Base-by-base conservation (phyloP, 495 filamentous ascomycete species). In the Aspergillus steynii region DNA sequence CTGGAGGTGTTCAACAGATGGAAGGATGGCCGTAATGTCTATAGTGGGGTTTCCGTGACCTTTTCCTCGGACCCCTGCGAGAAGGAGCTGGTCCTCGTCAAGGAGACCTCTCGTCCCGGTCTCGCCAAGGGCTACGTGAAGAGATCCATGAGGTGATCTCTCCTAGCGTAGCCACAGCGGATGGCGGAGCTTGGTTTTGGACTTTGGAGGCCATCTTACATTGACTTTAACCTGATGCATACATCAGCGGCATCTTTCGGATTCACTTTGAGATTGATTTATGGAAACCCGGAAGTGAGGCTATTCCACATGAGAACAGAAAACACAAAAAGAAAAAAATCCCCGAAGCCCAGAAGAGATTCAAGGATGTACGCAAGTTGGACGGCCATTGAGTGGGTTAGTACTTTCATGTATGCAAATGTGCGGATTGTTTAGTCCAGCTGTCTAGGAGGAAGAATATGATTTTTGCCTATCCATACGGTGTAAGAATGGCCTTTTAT, bases 1-100 rank as follows among this genome's bases (percentile, higher is more conserved):
- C 57, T 71, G 58, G 65, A 74, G 25, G 51, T 61, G 12, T 72
- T 74, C 60, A 61, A 65, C 25, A 60, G 50, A 42, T 72, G 69
- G 68, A 68, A 65, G 34, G 53, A 60, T 12, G 65, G 51, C 25
- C 66, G 64, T 26, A 66, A 65, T 46, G 61, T 63, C 50, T 76
- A 76, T 55, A 56, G 57, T 46, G 71, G 64, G 29, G 67, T 76
- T 37, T 68, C 62, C 7, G 71, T 74, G 55, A 68, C 73, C 20
- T 76, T 65, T 52, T 74, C 73, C 27, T 67, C 69, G 50, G 73
- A 76, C 51, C 73, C 73, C 5, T 76, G 73, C 55, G 73, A 76
- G 60, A 73, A 72, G 61, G 68, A 73, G 52, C 49, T 76, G 31
- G 60, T 59, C 25, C 56, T 76, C 54, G 58, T 64, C 52, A 60